Conservation (phyloP, 768 basidiomycete genomes). For the Suillus luteus region DNA sequence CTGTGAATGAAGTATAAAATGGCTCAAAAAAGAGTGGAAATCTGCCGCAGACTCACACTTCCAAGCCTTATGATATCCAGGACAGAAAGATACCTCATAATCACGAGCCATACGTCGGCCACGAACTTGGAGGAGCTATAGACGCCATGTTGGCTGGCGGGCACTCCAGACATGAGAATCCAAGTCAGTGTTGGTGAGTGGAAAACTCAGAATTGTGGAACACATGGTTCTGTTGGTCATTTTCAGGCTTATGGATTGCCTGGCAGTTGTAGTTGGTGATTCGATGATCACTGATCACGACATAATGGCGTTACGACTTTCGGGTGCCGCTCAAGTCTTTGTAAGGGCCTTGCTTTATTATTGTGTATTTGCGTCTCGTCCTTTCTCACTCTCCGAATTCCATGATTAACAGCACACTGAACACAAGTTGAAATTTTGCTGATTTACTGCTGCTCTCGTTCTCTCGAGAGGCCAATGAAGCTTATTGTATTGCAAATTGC, state of each 20-base stretch:
- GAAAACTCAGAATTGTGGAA: background rate
- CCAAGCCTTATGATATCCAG: slow-evolving; percentile 27
- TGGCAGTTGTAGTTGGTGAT: background rate
- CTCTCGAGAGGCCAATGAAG: too few species aligned
- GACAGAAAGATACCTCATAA: slow-evolving; percentile 31
- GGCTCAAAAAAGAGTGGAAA: background rate
- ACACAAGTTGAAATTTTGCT: too few species aligned
- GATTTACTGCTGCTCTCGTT: too few species aligned
- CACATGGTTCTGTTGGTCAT: background rate
- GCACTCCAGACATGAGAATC: background rate
- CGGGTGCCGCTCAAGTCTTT: too few species aligned
- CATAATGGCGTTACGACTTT: slow-evolving; percentile 1
- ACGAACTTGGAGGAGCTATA: slow-evolving; percentile 16
- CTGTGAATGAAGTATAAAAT: slow-evolving; percentile 13
- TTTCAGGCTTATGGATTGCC: background rate
- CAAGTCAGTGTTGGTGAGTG: background rate
- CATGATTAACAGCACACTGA: too few species aligned
- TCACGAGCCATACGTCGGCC: slow-evolving; percentile 31
- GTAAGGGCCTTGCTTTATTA: too few species aligned
- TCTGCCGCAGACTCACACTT: slow-evolving; percentile 23
- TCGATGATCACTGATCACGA: background rate
- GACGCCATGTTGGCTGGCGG: background rate
- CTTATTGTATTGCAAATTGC: too few species aligned
- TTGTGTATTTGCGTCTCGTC: too few species aligned
- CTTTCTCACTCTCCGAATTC: too few species aligned